Evolutionary conservation across 2,329 filamentous ascomycete genomes (phyloP).

Genomic region (Clonostachys solani): DNA sequence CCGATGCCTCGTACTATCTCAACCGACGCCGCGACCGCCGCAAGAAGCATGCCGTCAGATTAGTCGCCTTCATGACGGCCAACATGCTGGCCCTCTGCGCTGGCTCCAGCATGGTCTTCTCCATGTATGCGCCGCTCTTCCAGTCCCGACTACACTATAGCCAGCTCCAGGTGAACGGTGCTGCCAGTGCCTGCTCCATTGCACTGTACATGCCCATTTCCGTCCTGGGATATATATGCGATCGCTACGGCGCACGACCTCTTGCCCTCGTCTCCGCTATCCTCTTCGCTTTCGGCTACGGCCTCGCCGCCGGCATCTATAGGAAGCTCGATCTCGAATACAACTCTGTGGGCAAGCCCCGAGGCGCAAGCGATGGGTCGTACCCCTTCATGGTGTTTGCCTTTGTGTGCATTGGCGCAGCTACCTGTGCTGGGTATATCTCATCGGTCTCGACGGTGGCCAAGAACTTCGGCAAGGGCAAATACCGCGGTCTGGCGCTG

Average conservation of each 20-base stretch:
- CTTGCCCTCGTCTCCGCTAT: constrained; percentile 68
- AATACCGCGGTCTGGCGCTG: constrained; percentile 82
- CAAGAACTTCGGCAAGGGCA: constrained; percentile 93
- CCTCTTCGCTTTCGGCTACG: constrained; percentile 78
- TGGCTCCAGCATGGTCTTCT: constrained; percentile 90
- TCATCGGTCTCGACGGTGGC: constrained; percentile 90
- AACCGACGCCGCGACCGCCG: constrained; percentile 10
- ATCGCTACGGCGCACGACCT: constrained; percentile 77
- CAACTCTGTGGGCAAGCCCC: constrained; percentile 18
- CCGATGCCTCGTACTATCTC: not conserved
- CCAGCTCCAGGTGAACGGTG: constrained; percentile 87
- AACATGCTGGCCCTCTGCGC: constrained; percentile 67
- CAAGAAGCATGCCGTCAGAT: constrained; percentile 26
- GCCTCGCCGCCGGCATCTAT: constrained; percentile 79
- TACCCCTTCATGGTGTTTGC: constrained; percentile 81
- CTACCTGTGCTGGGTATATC: constrained; percentile 86
- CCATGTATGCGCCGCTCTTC: constrained; percentile 87
- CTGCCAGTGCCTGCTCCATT: constrained; percentile 82
- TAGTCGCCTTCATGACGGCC: constrained; percentile 48
- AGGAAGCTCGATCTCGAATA: constrained; percentile 43
- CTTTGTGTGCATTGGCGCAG: constrained; percentile 78
- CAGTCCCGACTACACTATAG: constrained; percentile 82
- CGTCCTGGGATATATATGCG: constrained; percentile 84
- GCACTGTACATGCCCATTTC: constrained; percentile 92
- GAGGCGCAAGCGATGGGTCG: constrained; percentile 49